These are phyloP conservation scores for Logfia minima DNA, from an alignment of 129 eudicot genomes.

Conservation along the genomic window DNA sequence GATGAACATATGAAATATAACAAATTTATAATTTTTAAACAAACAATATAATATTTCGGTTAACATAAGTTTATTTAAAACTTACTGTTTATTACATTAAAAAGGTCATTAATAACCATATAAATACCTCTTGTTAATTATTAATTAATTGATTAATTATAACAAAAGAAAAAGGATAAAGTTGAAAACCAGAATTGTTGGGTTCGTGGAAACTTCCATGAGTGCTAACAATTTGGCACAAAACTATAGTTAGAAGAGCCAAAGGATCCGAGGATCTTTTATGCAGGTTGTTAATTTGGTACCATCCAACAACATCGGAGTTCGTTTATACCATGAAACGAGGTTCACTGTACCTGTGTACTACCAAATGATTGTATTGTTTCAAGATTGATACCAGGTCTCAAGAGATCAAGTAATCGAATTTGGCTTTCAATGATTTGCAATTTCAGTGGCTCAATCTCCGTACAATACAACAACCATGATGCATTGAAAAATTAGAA, in stretches of 20 bases:
- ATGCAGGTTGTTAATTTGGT: conserved; percentile 14
- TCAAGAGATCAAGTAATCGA: conserved; percentile 26
- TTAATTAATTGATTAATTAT: not conserved
- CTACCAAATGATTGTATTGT: conserved; percentile 1
- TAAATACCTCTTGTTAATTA: not conserved
- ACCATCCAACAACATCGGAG: conserved; percentile 37
- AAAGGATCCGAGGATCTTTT: conserved; percentile 29
- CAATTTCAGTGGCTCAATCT: conserved; percentile 11
- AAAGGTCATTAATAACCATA: not conserved
- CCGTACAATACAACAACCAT: conserved; percentile 11
- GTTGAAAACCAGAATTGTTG: not conserved
- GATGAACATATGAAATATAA: too few species aligned
- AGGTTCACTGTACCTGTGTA: conserved; percentile 34
- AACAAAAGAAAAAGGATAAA: not conserved
- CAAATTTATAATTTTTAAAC: too few species aligned
- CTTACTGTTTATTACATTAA: too few species aligned
- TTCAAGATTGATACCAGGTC: conserved; percentile 42
- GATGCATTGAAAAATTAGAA: conserved; percentile 22
- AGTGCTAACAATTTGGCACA: conserved; percentile 32
- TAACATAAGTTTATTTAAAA: too few species aligned
- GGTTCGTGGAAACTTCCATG: conserved; percentile 38
- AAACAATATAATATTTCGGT: too few species aligned
- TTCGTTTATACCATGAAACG: conserved; percentile 28
- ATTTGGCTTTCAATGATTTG: conserved; percentile 32
- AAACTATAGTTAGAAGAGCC: conserved; percentile 42